Evolutionary conservation across 2,329 filamentous ascomycete genomes (phyloP).

Genomic region (Calonectria naviculata): DNA sequence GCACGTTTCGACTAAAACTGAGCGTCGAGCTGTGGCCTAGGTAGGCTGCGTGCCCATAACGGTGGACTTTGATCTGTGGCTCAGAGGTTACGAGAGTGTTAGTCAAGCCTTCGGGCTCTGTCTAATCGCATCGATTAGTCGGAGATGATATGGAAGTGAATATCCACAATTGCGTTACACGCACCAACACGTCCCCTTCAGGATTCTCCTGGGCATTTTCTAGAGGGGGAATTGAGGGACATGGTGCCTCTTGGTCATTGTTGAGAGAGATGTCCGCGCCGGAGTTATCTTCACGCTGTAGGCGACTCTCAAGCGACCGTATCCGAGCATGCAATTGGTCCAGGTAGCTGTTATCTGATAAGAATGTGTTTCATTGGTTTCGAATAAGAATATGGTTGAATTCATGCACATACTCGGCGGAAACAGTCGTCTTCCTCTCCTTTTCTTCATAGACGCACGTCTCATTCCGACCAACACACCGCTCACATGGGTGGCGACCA

Average conservation of each 20-base stretch:
- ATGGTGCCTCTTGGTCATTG: background rate
- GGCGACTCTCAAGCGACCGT: conserved; percentile 23
- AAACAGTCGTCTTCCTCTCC: conserved; percentile 27
- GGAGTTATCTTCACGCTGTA: background rate
- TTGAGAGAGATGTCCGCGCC: no score
- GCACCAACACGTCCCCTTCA: background rate
- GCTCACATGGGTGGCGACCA: conserved; percentile 28
- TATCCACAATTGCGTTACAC: background rate
- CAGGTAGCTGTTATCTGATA: conserved; percentile 26
- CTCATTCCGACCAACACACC: conserved; percentile 29
- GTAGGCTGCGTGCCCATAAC: conserved; percentile 34
- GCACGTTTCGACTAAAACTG: conserved; percentile 32
- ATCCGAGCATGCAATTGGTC: conserved; percentile 29
- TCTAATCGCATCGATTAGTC: background rate
- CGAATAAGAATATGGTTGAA: no score
- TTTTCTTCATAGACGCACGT: conserved; percentile 31
- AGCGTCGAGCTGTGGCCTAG: conserved; percentile 34
- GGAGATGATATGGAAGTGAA: background rate
- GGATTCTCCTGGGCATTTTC: background rate
- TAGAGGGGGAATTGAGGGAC: background rate
- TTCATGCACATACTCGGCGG: conserved; percentile 27
- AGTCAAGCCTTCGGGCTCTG: conserved; percentile 17
- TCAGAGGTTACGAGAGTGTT: conserved; percentile 31
- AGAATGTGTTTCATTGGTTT: background rate
- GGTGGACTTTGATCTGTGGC: conserved; percentile 33